Conservation (phyloP, 1,284 basidiomycete genomes). For the Phylloporus gajari region DNA sequence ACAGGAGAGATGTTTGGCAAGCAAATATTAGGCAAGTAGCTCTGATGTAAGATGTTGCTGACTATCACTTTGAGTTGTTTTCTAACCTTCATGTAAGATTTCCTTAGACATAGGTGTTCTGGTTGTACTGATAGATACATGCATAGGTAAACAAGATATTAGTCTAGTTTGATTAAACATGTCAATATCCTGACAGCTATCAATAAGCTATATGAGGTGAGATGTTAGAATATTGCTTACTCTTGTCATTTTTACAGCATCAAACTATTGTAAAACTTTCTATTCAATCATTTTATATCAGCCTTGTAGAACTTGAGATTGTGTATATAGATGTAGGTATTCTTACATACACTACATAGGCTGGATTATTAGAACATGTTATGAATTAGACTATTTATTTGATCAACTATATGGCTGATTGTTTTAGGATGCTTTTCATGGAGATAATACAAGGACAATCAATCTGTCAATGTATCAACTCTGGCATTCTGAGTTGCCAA, state of each 20-base stretch:
- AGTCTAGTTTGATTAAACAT: constrained; percentile 33
- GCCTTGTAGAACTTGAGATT: neutral
- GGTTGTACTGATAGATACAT: neutral
- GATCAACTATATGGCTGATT: constrained; percentile 5
- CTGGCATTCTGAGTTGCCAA: constrained; percentile 36
- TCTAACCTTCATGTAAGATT: constrained; percentile 56
- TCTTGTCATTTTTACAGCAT: neutral
- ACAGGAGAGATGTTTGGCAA: constrained; percentile 57
- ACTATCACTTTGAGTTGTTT: constrained; percentile 74
- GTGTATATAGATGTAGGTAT: neutral
- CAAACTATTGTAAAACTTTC: neutral
- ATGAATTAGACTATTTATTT: neutral
- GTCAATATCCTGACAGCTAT: constrained; percentile 26
- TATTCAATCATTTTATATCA: neutral
- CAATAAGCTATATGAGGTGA: neutral
- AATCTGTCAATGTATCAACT: constrained; percentile 36
- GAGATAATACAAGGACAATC: constrained; percentile 32
- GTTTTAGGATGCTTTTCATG: constrained; percentile 31
- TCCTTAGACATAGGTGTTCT: neutral
- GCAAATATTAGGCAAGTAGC: constrained; percentile 49
- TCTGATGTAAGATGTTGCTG: constrained; percentile 65
- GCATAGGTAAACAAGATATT: constrained; percentile 36
- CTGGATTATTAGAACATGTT: neutral
- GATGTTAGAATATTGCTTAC: neutral
- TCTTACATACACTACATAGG: neutral